A percentile compares a stretch with the other conserved stretches of the same genome.
phyloP scores from a whole-genome alignment of 164 flowering plant genomes.

The Umbilicus rupestris region DNA sequence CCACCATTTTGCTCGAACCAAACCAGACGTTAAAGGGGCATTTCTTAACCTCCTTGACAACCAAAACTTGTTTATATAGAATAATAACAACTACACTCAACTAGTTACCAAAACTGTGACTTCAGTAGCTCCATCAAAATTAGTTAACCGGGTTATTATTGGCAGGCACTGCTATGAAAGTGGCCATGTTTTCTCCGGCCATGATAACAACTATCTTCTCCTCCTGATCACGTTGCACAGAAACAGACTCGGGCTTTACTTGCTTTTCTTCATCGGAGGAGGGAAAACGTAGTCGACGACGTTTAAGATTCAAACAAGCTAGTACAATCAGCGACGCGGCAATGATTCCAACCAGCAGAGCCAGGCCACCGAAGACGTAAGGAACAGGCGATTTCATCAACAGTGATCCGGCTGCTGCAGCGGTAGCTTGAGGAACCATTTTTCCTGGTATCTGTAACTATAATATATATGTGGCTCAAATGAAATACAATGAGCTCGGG shows the following conservation, averaged over 20 bases:
- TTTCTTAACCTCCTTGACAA: background rate
- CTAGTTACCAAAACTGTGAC: background rate
- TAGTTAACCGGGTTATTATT: background rate
- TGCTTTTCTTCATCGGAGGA: background rate
- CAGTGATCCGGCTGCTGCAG: background rate
- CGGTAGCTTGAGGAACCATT: slow-evolving; percentile 1
- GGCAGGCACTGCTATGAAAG: background rate
- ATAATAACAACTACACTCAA: background rate
- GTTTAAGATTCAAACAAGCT: background rate
- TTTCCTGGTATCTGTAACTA: background rate
- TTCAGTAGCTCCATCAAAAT: background rate
- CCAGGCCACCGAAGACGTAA: background rate
- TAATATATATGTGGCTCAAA: background rate
- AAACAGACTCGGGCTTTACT: background rate
- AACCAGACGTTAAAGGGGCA: too few relatives aligned
- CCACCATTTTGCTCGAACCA: too few relatives aligned
- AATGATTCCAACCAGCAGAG: background rate
- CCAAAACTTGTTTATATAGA: background rate
- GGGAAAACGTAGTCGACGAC: background rate
- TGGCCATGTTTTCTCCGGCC: background rate
- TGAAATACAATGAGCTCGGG: background rate
- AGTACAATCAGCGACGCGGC: background rate
- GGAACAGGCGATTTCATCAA: background rate
- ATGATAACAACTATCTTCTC: background rate
- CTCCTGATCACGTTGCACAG: background rate